Evolutionary conservation across 2,329 filamentous ascomycete species (phyloP).

Genomic region (Sclerotinia trifoliorum): DNA sequence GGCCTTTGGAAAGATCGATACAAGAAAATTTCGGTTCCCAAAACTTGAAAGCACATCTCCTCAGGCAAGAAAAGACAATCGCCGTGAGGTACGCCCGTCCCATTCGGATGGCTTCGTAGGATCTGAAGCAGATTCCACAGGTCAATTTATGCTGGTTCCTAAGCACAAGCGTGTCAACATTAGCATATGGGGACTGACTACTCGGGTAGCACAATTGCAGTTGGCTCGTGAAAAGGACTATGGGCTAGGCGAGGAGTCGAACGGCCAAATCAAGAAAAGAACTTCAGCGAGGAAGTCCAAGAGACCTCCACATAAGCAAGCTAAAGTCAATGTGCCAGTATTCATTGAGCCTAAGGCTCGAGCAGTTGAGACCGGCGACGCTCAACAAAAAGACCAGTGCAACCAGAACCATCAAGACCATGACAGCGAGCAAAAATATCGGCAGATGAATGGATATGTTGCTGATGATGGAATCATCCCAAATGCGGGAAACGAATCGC

Average conservation of each 20-base stretch:
- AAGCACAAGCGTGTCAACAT: not conserved
- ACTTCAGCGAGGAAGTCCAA: no score
- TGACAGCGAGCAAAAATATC: not conserved
- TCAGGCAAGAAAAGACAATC: not conserved
- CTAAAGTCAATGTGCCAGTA: not conserved
- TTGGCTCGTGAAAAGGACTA: slow-evolving; percentile 24
- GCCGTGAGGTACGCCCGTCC: not conserved
- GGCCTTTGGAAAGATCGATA: slow-evolving; percentile 24
- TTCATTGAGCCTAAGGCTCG: not conserved
- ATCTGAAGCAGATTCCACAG: slow-evolving; percentile 32
- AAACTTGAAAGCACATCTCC: slow-evolving; percentile 6
- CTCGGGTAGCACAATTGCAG: slow-evolving; percentile 22
- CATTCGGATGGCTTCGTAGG: slow-evolving; percentile 37
- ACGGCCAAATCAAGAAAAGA: not conserved
- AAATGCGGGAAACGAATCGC: not conserved
- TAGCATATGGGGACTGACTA: slow-evolving; percentile 1
- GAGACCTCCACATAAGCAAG: not conserved
- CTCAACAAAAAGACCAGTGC: not conserved
- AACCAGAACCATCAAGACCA: not conserved
- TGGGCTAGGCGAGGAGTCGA: not conserved
- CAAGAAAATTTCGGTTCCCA: slow-evolving; percentile 30
- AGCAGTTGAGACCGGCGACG: not conserved
- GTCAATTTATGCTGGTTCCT: slow-evolving; percentile 29
- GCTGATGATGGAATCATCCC: not conserved
- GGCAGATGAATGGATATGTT: not conserved